phyloP scores from a whole-genome alignment of 1,284 basidiomycete species.

The Cerioporus squamosus region DNA sequence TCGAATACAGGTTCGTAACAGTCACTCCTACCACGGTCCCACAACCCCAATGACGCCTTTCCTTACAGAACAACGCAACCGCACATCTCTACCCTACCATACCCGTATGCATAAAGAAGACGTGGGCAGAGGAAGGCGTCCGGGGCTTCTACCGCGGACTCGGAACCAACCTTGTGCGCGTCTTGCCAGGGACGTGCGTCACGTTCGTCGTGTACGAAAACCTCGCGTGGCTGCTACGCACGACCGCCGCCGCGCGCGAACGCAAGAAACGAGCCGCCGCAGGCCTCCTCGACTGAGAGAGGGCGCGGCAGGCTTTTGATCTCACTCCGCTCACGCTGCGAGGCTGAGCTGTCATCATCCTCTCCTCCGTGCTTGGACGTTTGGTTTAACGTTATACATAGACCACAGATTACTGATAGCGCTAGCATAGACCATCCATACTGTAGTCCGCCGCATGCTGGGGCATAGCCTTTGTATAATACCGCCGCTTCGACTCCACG shows the following conservation, averaged over 20 bases:
- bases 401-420: not conserved
- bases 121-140: conserved; percentile 82
- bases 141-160: conserved; percentile 95
- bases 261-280: conserved; percentile 7
- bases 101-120: conserved; percentile 76
- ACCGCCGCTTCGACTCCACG: not conserved
- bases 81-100: conserved; percentile 80
- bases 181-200: conserved; percentile 96
- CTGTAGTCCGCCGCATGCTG: not conserved
- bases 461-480: not conserved
- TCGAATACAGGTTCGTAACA: conserved; percentile 78
- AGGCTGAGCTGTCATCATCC: too few species aligned
- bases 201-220: conserved; percentile 99
- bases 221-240: conserved; percentile 81
- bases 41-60: not conserved
- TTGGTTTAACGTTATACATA: too few species aligned
- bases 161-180: conserved; percentile 94
- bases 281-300: not conserved
- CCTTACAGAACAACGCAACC: conserved; percentile 61
- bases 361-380: too few species aligned
- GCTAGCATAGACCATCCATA: not conserved
- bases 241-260: conserved; percentile 50
- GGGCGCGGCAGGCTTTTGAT: too few species aligned
- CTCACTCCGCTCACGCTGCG: too few species aligned
- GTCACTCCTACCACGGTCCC: not conserved